Evolutionary conservation across 2,329 filamentous ascomycete genomes (phyloP), one percentile per base, ranked within the genome.

Genomic region (Hymenoscyphus salicellus): DNA sequence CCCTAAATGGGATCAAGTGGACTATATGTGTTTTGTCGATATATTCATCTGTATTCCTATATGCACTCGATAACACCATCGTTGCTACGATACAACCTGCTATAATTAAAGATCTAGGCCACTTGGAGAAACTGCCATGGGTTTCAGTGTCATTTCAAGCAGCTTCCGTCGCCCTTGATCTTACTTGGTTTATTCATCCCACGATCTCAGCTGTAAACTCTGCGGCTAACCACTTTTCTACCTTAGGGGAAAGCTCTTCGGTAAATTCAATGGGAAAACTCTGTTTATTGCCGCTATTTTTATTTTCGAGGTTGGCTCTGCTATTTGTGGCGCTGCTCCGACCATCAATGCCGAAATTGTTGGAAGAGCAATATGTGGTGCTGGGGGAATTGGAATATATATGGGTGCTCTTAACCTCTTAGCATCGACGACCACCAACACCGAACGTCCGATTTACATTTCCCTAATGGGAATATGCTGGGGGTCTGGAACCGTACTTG

Each of bases 331-430:
- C 23, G 71, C 72, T 7, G 76, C 76, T 16, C 75, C 76, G 6
- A 73, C 61, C n/a, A 76, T 77, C 73, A 70, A 78, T 63, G 79
- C 79, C 28, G 68, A 85, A 17, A 84, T 85, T 63, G 71, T 81
- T 8, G 43, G 43, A n/a, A 7, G 17, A 26, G 43, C 43, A 49
- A 26, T 49, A 26, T 49, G 43, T 55, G 81, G 81, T 38, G 69
- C 78, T n/a, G 80, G 81, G 1, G 81, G 80, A 0, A 71, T 72
- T 3, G 81, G 80, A 8, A 77, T 81, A 69, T 82, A 81, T 56
- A 76, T 76, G 1, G 80, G 81, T 0, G 77, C 77, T 4, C 78
- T 82, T 74, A 81, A 76, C 1, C 78, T 81, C 36, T 77, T 82
- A 60, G 78, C 76, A 0, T 78, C 73, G 23, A 70, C 71, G 8